phyloP scores from a whole-genome alignment of 2,329 filamentous ascomycete genomes.

The Arthrobotrys entomopaga region DNA sequence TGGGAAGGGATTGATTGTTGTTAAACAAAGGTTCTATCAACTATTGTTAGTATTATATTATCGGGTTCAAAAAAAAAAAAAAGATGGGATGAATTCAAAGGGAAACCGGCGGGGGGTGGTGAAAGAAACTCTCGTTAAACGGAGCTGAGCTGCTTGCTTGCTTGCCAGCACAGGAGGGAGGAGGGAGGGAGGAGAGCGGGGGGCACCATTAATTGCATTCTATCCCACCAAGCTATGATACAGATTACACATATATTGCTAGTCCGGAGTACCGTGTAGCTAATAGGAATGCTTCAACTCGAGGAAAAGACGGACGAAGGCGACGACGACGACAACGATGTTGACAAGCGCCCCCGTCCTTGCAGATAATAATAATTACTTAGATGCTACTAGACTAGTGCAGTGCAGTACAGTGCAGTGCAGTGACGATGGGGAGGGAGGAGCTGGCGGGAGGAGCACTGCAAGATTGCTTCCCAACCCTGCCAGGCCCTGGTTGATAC shows the following conservation, averaged over 20 bases:
- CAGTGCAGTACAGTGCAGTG: too few species aligned
- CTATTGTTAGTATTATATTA: too few species aligned
- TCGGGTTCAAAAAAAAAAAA: not conserved
- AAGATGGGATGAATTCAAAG: conserved; percentile 52
- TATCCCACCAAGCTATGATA: too few species aligned
- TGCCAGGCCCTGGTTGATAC: not conserved
- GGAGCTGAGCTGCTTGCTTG: too few species aligned
- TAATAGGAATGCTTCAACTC: conserved; percentile 3
- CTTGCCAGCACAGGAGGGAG: conserved; percentile 7
- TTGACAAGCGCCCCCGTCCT: conserved; percentile 27
- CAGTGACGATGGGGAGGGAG: conserved; percentile 7
- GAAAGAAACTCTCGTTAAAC: conserved; percentile 24
- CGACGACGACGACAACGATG: conserved; percentile 7
- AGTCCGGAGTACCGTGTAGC: too few species aligned
- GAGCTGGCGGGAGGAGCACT: conserved; percentile 36
- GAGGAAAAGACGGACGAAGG: conserved; percentile 23
- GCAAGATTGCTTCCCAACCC: conserved; percentile 5
- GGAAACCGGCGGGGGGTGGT: conserved; percentile 8
- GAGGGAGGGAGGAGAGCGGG: not conserved
- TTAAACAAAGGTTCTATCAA: too few species aligned
- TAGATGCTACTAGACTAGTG: too few species aligned
- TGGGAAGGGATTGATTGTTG: conserved; percentile 12
- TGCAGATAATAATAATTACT: conserved; percentile 34
- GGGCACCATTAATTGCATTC: too few species aligned
- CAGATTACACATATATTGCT: too few species aligned